Conservation (phyloP, 2,329 filamentous ascomycete species). For the Clarireedia homoeocarpa region DNA sequence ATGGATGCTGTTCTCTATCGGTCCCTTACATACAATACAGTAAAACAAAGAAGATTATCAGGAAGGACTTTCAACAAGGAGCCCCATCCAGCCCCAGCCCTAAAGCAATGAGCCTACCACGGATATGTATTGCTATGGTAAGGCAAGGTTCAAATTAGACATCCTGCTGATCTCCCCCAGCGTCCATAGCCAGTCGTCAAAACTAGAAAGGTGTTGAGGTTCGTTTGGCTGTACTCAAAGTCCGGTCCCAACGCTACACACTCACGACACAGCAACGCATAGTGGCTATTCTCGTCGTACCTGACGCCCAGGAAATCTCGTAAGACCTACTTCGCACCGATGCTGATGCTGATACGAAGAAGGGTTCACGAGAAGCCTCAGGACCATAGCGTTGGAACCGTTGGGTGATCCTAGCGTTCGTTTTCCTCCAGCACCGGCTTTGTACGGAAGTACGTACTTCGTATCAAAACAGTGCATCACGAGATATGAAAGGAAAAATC, state of each 20-base stretch:
- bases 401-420: constrained; percentile 1
- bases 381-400: not conserved
- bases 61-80: no score
- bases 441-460: not conserved
- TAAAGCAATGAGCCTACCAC: no score
- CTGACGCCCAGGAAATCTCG: not conserved
- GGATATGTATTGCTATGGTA: no score
- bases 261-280: no score
- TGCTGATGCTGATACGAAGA: not conserved
- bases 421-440: not conserved
- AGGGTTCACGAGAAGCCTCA: not conserved
- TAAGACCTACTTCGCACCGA: not conserved
- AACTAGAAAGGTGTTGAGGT: no score
- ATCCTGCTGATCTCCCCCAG: no score
- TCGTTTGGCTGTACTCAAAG: no score
- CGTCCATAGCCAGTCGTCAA: no score
- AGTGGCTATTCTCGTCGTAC: not conserved
- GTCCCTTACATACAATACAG: not conserved
- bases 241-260: no score
- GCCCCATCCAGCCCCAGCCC: no score
- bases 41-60: no score
- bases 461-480: constrained; percentile 12
- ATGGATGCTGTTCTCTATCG: not conserved
- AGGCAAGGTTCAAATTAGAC: no score
- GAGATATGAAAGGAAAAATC: constrained; percentile 11